Evolutionary conservation across 306 rosid genomes (phyloP), one percentile per base, ranked within the genome.

Genomic region (Prunus mongolica): DNA sequence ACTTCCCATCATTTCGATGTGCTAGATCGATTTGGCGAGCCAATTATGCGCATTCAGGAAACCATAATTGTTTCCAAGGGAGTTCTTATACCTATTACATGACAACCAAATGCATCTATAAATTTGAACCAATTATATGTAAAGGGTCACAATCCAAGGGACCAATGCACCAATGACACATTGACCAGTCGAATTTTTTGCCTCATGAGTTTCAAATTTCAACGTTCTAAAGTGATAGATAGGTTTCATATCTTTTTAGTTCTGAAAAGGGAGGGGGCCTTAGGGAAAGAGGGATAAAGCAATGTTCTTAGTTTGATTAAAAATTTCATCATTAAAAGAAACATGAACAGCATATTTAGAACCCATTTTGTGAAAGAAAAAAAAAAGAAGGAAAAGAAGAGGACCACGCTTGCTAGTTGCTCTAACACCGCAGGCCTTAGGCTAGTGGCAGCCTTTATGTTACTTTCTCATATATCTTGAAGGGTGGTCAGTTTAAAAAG

Each of bases 391-490:
- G 44, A 3, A 22, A 24, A 24, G 64, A 12, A 64, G 8, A 69
- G 63, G 75, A 54, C 15, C 32, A 11, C n/a, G 49, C 10, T 71
- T 12, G 34, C 34, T 52, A 54, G 56, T 9, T 60, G 73, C 75
- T 57, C 93, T 65, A 71, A 82, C 81, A 81, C 73, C 38, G 76
- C 82, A 78, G 76, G 73, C 77, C 83, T 79, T 79, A 64, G 78
- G 41, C 41, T 6, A 38, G 44, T 38, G 38, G 82, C 14, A 56
- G 20, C n/a, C 67, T 45, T 79, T 73, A 27, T 14, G 20, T 73
- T 34, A 0, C 44, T 49, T 27, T 60, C 14, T 66, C 19, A 60
- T 30, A 60, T 30, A 3, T 30, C 12, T 13, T 30, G 18, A 72
- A 44, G 44, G 34, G 32, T 34, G 4, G 34, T 70, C 78, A 75